Base-by-base conservation (phyloP, 208 protist species). In the Leptomonas pyrrhocoris region DNA sequence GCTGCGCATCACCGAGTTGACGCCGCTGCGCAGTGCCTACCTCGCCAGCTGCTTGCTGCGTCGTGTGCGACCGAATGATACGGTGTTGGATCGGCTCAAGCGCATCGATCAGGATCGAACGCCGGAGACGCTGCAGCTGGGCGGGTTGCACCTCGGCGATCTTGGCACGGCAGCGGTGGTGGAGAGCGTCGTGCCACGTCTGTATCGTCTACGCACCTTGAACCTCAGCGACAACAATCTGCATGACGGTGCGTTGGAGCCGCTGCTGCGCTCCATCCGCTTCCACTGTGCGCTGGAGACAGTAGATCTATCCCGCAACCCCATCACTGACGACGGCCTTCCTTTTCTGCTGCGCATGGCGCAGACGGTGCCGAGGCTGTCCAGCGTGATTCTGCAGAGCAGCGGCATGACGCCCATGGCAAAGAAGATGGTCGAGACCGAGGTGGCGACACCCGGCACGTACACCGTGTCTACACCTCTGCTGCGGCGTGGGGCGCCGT, bases 221-320 rank as follows among this genome's bases (percentile, higher is more conserved):
- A 79, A 90, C 71, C 62, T 96, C 16, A 78, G 70, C 50, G 43
- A 80, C 55, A 91, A 90, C 51, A 59, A 81, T 45, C n/a, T 94
- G 19, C 66, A 73, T 42, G 80, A 96, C 63, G 65, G 19, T 8
- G 68, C 72, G 12, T 34, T 93, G 6, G 43, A 31, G 3, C 12
- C 42, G 45, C 56, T 93, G 13, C 62, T 63, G 16, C 48, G 30
- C 40, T 45, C 57, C 3, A 25, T 90, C 18, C 66, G 73, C 40
- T 45, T 61, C 34, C 90, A 93, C 71, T 79, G 85, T 27, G 56
- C 83, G 25, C 55, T 95, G 19, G 58, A 74, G 43, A 30, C 38
- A 21, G 27, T 95, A 2, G 71, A 84, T 61, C 68, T 95, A 18
- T 90, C 84, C 13, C 57, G 71, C 64, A 95, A 95, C 67, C 51